These are phyloP conservation scores for Penicillium janthinellum DNA, from an alignment of 2,329 filamentous ascomycete species.

Conservation along the genomic window DNA sequence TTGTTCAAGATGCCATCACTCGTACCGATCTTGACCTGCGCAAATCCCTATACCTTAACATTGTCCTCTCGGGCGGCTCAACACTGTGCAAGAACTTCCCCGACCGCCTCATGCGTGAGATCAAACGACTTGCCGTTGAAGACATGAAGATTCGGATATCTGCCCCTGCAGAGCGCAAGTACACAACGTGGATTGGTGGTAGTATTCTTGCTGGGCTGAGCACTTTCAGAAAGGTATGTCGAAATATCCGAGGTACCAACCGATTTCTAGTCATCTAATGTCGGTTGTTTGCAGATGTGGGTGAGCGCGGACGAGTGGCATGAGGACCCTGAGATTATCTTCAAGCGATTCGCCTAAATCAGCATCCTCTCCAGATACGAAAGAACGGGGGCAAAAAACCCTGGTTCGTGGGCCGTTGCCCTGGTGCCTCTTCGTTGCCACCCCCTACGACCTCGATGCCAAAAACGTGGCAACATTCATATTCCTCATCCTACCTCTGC, in stretches of 20 bases:
- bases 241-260: conserved; percentile 33
- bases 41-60: conserved; percentile 92
- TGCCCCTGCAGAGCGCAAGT: conserved; percentile 94
- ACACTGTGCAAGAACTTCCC: conserved; percentile 97
- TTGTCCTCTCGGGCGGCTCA: conserved; percentile 93
- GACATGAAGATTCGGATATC: conserved; percentile 99
- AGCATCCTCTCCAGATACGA: background rate
- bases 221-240: conserved; percentile 89
- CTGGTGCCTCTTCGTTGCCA: background rate
- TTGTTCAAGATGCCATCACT: conserved; percentile 94
- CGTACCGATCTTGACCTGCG: conserved; percentile 93
- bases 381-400: background rate
- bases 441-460: background rate
- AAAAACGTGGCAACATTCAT: conserved; percentile 1
- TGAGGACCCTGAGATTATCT: conserved; percentile 98
- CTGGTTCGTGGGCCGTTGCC: background rate
- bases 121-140: conserved; percentile 91
- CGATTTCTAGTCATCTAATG: background rate
- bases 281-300: conserved; percentile 78
- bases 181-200: conserved; percentile 98
- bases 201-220: conserved; percentile 95
- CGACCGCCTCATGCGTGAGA: conserved; percentile 85
- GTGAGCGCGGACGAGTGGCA: conserved; percentile 99
- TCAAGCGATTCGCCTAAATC: conserved; percentile 86
- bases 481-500: background rate